Base-by-base conservation (phyloP, 257 asterid species). In the Striga asiatica region DNA sequence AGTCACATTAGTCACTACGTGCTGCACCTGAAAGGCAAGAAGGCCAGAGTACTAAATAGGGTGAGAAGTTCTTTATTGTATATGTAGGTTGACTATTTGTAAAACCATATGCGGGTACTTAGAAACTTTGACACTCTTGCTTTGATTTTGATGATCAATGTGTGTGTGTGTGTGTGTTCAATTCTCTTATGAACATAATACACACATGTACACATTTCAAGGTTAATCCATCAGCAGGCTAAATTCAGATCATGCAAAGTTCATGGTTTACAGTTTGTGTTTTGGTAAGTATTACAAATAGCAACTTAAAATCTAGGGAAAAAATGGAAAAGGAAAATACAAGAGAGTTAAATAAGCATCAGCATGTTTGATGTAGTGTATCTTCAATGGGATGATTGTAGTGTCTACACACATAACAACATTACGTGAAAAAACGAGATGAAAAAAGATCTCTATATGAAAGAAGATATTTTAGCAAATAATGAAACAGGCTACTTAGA, bases 1-100 rank as follows among this genome's bases (percentile, higher is more conserved):
- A 25, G 12, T 39, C 35, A n/a, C 25, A 21, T 46, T 54, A 43
- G 54, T 54, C 8, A 41, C 7, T 17, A 18, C 46, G 52, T 27
- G 60, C 66, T 50, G 23, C 31, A 48, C 57, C 45, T 22, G 54
- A 52, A 54, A 41, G 65, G n/a, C 34, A 14, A 60, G 23, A 45
- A 54, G 2, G 17, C 53, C 20, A 19, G 41, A 59, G 39, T 13
- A 28, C 13, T 29, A 23, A 56, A 1, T 8, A 12, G 27, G 27
- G 42, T 22, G 45, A 48, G 11, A 24, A 21, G 41, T 29, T 28
- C 8, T 31, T 9, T 16, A 11, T 45, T 42, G 12, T 25, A 25
- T 28, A 29, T 5, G 32, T 49, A 43, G 34, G 41, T 65, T 39
- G 20, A 45, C 25, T 16, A 65, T 59, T 42, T 25, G n/a, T 28